These are phyloP conservation scores for Vanderwaltozyma yarrowii DNA, from an alignment of 805 yeast genomes.

Conservation along the genomic window DNA sequence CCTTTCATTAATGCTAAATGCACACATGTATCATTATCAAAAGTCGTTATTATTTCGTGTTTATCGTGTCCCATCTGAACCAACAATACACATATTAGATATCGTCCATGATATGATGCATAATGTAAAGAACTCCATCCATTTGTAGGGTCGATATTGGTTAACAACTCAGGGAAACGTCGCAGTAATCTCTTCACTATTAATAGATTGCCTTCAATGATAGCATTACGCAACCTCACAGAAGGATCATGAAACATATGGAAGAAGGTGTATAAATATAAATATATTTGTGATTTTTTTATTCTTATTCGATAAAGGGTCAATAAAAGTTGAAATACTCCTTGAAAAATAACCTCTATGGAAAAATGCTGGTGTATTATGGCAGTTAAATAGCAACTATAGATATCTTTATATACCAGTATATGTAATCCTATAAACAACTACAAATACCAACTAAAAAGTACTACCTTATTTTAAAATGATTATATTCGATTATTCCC, in stretches of 20 bases:
- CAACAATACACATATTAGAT: slow-evolving; percentile 52
- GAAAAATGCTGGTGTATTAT: too few relatives aligned
- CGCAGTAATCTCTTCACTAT: slow-evolving; percentile 57
- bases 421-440: too few relatives aligned
- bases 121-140: slow-evolving; percentile 85
- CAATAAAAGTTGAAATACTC: too few relatives aligned
- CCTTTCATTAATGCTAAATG: slow-evolving; percentile 59
- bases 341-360: too few relatives aligned
- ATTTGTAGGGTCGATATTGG: slow-evolving; percentile 54
- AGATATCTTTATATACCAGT: too few relatives aligned
- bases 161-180: slow-evolving; percentile 58
- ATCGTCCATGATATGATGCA: slow-evolving; percentile 65
- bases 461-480: too few relatives aligned
- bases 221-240: slow-evolving; percentile 56
- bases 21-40: slow-evolving; percentile 51
- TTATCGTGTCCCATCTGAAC: slow-evolving; percentile 48
- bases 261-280: too few relatives aligned
- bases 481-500: too few relatives aligned
- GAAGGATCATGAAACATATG: slow-evolving; percentile 41
- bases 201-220: slow-evolving; percentile 49
- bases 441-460: too few relatives aligned
- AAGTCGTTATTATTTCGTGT: slow-evolving; percentile 41
- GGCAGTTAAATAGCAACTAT: too few relatives aligned
- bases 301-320: too few relatives aligned
- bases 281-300: too few relatives aligned